Base-by-base conservation (phyloP, 2,329 filamentous ascomycete species). In the Aspergillus sergii region DNA sequence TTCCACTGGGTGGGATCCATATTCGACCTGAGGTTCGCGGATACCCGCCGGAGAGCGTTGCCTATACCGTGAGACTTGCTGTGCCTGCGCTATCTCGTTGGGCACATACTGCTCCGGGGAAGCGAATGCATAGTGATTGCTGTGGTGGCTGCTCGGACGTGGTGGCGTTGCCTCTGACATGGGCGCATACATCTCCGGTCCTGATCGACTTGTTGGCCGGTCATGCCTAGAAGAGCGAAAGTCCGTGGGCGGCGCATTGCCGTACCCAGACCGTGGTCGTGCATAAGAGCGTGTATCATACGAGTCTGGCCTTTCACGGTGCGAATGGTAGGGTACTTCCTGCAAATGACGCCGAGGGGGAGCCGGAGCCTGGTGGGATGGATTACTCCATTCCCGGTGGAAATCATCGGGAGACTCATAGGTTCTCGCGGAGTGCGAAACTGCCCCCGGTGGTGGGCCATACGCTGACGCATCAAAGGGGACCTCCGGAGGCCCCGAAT, bases 401-500 rank as follows among this genome's bases (percentile, higher is more conserved):
- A 72, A 68, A 57, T 72, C 70, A 61, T 76, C 75, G 1, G 70
- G 67, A n/a, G 69, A 70, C 26, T 78, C 76, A 57, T 78, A 74
- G 11, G 51, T 66, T 60, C 69, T 69, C 58, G 61, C 28, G 53
- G 66, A 46, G 30, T 66, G 69, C 3, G 70, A 61, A 8, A 8
- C 16, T 19, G 4, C 16, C 39, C 39, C 39, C 8, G 71, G 70
- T 64, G 79, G 64, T 66, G 79, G 70, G 5, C 66, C 69, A 57
- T 71, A 66, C 48, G 77, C 68, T 21, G 84, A 79, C 51, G 82
- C 74, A 68, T 86, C 83, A 67, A 85, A 73, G 61, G 66, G 45
- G 81, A 53, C 85, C 84, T 67, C 77, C 45, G 71, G 74, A 39
- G 74, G 79, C 34, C 89, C 85, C 12, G 92, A 90, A 73, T 94